Conservation (phyloP, 202 grass and related monocot species). For the Panicum hallii region DNA sequence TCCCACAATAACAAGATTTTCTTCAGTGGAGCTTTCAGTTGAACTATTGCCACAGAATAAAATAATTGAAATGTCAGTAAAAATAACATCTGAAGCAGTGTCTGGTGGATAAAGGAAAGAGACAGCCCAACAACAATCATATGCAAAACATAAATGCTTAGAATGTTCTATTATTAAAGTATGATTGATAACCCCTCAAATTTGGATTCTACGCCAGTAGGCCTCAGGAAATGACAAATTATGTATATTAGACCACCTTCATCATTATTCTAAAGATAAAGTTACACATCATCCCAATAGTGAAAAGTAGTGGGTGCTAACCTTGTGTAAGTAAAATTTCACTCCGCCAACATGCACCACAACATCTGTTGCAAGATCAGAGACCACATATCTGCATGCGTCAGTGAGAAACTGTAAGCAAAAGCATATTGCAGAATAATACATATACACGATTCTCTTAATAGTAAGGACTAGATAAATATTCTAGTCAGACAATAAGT, state of each 20-base stretch:
- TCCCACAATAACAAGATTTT: not conserved
- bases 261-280: conserved; percentile 22
- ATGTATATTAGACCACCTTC: conserved; percentile 15
- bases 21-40: conserved; percentile 13
- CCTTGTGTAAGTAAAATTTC: conserved; percentile 95
- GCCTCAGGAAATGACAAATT: not conserved
- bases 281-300: not conserved
- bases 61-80: not conserved
- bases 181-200: conserved; percentile 12
- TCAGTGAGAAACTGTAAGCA: conserved; percentile 38
- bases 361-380: conserved; percentile 91
- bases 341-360: conserved; percentile 68
- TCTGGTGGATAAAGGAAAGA: conserved; percentile 37
- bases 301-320: conserved; percentile 38
- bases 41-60: not conserved
- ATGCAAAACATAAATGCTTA: conserved; percentile 35
- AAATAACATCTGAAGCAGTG: conserved; percentile 22
- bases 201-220: not conserved
- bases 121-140: conserved; percentile 34
- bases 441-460: not conserved
- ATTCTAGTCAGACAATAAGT: not conserved
- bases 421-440: conserved; percentile 9
- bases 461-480: not conserved
- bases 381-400: conserved; percentile 72
- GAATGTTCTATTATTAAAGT: conserved; percentile 8